A percentile compares a stretch with the other conserved stretches of the same genome.
Conservation (phyloP, 2,329 filamentous ascomycete species). For the Xylariaceae sp. region DNA sequence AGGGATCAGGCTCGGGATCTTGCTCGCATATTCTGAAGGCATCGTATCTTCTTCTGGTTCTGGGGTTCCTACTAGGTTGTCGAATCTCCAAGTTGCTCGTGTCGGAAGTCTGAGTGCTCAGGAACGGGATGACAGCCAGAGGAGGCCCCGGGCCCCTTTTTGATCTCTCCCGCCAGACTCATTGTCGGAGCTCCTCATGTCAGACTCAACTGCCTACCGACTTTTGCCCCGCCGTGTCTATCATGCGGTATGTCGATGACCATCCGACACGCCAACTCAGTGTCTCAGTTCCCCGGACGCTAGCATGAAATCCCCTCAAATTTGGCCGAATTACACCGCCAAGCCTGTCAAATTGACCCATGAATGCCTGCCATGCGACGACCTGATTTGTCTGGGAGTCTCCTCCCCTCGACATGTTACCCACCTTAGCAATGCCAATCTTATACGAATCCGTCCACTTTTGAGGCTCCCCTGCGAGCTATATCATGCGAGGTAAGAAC, state of each 20-base stretch:
- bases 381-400: no score
- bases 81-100: background rate
- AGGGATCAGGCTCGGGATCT: conserved; percentile 25
- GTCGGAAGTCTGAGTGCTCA: background rate
- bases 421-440: no score
- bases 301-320: no score
- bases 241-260: background rate
- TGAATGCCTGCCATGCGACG: no score
- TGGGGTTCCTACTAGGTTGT: background rate
- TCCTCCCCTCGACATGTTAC: no score
- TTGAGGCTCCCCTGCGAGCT: background rate
- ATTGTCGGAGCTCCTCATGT: background rate
- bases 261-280: background rate
- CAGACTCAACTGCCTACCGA: background rate
- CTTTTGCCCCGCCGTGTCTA: background rate
- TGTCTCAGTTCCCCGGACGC: no score
- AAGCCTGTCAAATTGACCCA: no score
- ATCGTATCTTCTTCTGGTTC: conserved; percentile 17
- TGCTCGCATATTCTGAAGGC: conserved; percentile 18
- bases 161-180: background rate
- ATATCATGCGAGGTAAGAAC: background rate
- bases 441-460: no score
- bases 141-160: background rate
- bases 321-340: no score
- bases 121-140: background rate